Conservation (phyloP, 2,329 filamentous ascomycete genomes). For the Verticillium zaregamsianum region DNA sequence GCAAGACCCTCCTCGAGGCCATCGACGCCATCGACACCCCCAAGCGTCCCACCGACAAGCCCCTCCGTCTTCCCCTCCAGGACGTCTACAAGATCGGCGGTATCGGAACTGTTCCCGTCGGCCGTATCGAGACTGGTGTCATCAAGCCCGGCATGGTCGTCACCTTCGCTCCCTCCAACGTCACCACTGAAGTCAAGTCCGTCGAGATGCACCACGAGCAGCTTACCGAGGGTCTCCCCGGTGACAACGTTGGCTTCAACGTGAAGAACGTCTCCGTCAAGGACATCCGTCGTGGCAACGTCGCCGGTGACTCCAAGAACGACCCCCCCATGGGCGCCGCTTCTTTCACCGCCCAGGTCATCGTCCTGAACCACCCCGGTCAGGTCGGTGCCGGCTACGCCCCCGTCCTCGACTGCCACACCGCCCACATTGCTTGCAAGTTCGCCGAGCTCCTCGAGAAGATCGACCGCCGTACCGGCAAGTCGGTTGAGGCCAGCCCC, state of each 20-base stretch:
- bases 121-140: slow-evolving; percentile 99
- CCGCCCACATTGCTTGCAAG: slow-evolving; percentile 99
- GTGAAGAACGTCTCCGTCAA: slow-evolving; percentile 99
- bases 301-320: slow-evolving; percentile 99
- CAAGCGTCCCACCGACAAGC: slow-evolving; percentile 94
- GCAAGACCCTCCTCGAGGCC: slow-evolving; percentile 99
- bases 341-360: slow-evolving; percentile 99
- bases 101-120: slow-evolving; percentile 99
- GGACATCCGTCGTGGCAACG: slow-evolving; percentile 99
- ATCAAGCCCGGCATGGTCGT: slow-evolving; percentile 93
- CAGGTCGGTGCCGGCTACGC: slow-evolving; percentile 99
- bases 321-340: slow-evolving; percentile 86
- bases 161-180: slow-evolving; percentile 96
- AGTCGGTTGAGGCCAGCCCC: slow-evolving; percentile 84
- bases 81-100: slow-evolving; percentile 99
- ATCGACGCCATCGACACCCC: slow-evolving; percentile 95
- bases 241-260: slow-evolving; percentile 99
- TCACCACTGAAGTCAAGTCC: slow-evolving; percentile 99
- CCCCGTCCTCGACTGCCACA: slow-evolving; percentile 99
- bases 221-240: slow-evolving; percentile 88
- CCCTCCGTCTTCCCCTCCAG: slow-evolving; percentile 99
- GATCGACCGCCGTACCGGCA: slow-evolving; percentile 99
- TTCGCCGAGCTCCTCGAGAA: slow-evolving; percentile 99
- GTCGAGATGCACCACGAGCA: slow-evolving; percentile 99
- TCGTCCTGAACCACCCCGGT: slow-evolving; percentile 99